A percentile compares a stretch with the other conserved stretches of the same genome.
These are phyloP conservation scores for Rhizopogon salebrosus DNA, from an alignment of 768 basidiomycete species.

Conservation along the genomic window DNA sequence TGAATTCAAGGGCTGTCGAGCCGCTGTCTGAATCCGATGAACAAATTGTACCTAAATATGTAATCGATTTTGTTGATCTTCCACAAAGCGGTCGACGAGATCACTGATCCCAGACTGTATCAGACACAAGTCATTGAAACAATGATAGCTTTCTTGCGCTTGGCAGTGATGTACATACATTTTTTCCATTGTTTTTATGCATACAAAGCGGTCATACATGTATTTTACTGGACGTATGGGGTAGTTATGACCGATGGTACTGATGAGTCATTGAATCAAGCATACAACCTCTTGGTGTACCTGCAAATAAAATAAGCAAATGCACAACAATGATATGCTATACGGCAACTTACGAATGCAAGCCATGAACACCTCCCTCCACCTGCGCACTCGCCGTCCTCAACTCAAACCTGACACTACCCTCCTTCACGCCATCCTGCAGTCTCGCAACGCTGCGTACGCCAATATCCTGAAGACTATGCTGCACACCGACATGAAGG, in stretches of 20 bases:
- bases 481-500: slow-evolving; percentile 76
- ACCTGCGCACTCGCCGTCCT: slow-evolving; percentile 93
- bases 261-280: slow-evolving; percentile 17
- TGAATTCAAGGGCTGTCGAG: background rate
- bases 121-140: no score
- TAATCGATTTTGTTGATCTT: no score
- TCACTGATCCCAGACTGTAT: no score
- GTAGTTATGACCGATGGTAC: background rate
- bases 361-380: slow-evolving; percentile 92
- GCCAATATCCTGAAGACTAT: slow-evolving; percentile 93
- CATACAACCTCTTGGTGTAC: slow-evolving; percentile 55
- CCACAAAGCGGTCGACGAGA: no score
- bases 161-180: background rate
- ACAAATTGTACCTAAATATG: no score
- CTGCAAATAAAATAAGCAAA: slow-evolving; percentile 22
- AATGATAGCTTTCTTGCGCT: no score
- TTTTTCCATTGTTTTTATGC: background rate
- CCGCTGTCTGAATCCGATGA: no score
- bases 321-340: slow-evolving; percentile 4
- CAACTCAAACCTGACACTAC: slow-evolving; percentile 82
- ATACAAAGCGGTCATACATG: background rate
- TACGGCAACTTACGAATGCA: slow-evolving; percentile 77
- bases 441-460: slow-evolving; percentile 63
- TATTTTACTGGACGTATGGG: background rate
- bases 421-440: slow-evolving; percentile 56